These are phyloP conservation scores for Neurospora africana DNA, from an alignment of 495 filamentous ascomycete genomes.

Conservation along the genomic window DNA sequence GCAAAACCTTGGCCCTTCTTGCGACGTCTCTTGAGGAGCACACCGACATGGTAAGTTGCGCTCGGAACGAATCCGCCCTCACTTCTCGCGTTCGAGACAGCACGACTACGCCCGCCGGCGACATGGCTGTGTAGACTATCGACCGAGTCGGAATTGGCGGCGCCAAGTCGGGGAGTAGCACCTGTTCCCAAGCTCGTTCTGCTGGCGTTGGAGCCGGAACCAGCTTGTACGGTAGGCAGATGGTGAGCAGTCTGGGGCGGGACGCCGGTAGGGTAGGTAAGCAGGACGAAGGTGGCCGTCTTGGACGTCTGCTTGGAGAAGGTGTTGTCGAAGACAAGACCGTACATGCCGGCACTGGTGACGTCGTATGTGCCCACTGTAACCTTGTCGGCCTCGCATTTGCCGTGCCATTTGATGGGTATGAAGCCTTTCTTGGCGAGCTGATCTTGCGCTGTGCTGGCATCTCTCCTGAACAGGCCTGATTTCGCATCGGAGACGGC, in stretches of 20 bases:
- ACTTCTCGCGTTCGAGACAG: slow-evolving; percentile 22
- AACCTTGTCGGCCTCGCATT: slow-evolving; percentile 95
- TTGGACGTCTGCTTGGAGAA: slow-evolving; percentile 95
- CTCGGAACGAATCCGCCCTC: slow-evolving; percentile 13
- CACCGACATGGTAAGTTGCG: slow-evolving; percentile 59
- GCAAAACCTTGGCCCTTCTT: slow-evolving; percentile 93
- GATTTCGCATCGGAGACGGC: slow-evolving; percentile 23
- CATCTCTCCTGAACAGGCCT: slow-evolving; percentile 36
- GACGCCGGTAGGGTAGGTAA: slow-evolving; percentile 79
- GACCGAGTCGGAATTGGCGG: slow-evolving; percentile 37
- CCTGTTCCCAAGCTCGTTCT: slow-evolving; percentile 38
- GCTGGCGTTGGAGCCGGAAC: slow-evolving; percentile 32
- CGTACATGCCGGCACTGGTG: slow-evolving; percentile 82
- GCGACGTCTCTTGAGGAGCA: slow-evolving; percentile 76
- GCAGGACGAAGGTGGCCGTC: slow-evolving; percentile 83
- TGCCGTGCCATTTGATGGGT: slow-evolving; percentile 78
- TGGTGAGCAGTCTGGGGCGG: slow-evolving; percentile 72
- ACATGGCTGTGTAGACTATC: slow-evolving; percentile 46
- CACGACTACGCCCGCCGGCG: slow-evolving; percentile 13
- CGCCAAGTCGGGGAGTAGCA: slow-evolving; percentile 27
- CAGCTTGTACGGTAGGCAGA: slow-evolving; percentile 44
- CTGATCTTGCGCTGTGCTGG: slow-evolving; percentile 65
- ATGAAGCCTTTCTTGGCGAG: slow-evolving; percentile 77
- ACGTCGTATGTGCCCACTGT: slow-evolving; percentile 84
- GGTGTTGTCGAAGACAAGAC: slow-evolving; percentile 95